Conservation (phyloP, 192 early-diverging fungal species). For the Coemansia sp. region DNA sequence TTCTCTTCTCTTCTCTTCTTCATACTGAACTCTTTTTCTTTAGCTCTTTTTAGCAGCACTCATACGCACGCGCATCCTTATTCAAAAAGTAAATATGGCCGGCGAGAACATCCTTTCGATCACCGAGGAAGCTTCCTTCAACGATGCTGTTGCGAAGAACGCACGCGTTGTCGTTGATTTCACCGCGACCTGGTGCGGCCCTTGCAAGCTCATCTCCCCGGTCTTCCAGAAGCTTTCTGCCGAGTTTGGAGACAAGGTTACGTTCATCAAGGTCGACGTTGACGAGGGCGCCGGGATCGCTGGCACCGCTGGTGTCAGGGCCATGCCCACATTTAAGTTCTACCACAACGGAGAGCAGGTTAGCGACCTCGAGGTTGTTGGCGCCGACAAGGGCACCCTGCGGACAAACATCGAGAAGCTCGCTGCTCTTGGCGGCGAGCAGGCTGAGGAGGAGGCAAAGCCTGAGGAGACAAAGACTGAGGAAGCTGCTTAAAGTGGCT, state of each 20-base stretch:
- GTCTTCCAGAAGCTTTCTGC: constrained; percentile 61
- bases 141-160: constrained; percentile 24
- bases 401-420: constrained; percentile 3
- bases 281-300: constrained; percentile 62
- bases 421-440: background rate
- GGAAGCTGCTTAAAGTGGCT: constrained; percentile 1
- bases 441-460: constrained; percentile 14
- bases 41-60: too few species aligned
- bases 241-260: constrained; percentile 50
- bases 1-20: too few species aligned
- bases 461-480: background rate
- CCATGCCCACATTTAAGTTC: constrained; percentile 83
- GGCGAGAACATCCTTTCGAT: constrained; percentile 3
- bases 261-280: constrained; percentile 84
- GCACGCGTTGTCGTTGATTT: constrained; percentile 69
- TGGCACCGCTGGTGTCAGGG: constrained; percentile 45
- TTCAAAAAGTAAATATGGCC: background rate
- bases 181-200: constrained; percentile 81
- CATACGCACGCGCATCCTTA: too few species aligned
- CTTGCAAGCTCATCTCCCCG: constrained; percentile 75
- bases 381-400: constrained; percentile 23
- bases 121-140: constrained; percentile 6
- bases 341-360: constrained; percentile 61
- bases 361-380: constrained; percentile 34
- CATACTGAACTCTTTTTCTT: too few species aligned